Percentiles rank a stretch among this genome's conserved stretches.
Conservation (phyloP, 2,329 filamentous ascomycete genomes). For the Monascus ruber region DNA sequence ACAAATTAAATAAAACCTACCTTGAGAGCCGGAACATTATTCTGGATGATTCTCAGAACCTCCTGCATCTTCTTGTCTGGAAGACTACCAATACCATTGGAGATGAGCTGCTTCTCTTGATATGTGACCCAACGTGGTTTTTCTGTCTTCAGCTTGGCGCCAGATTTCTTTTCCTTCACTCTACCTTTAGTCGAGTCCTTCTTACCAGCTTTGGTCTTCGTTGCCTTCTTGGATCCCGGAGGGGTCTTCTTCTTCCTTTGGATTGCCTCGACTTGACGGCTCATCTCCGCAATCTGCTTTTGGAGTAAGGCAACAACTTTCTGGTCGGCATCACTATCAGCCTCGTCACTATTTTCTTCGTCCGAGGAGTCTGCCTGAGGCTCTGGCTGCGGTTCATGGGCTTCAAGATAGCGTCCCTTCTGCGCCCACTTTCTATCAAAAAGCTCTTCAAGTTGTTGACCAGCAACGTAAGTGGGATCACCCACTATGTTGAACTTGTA, state of each 20-base stretch:
- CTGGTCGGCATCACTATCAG: constrained; percentile 53
- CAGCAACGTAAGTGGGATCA: constrained; percentile 62
- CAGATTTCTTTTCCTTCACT: constrained; percentile 43
- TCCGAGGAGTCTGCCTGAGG: constrained; percentile 53
- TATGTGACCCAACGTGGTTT: constrained; percentile 58
- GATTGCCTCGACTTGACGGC: constrained; percentile 50
- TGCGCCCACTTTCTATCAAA: constrained; percentile 66
- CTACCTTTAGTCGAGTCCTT: constrained; percentile 33
- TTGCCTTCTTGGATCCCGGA: constrained; percentile 40
- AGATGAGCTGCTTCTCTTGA: constrained; percentile 84
- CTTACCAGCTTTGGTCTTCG: constrained; percentile 31
- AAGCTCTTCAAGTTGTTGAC: constrained; percentile 59
- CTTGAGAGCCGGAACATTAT: constrained; percentile 63
- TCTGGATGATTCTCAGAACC: constrained; percentile 82
- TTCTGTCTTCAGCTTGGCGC: constrained; percentile 29
- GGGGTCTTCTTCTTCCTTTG: constrained; percentile 51
- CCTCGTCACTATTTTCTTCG: constrained; percentile 63
- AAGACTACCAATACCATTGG: constrained; percentile 70
- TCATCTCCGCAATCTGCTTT: constrained; percentile 62
- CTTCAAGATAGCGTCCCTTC: constrained; percentile 71
- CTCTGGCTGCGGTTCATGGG: constrained; percentile 56
- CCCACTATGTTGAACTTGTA: constrained; percentile 79
- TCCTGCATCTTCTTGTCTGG: constrained; percentile 65
- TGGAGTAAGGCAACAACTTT: constrained; percentile 53
- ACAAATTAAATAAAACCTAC: constrained; percentile 22